phyloP scores from a whole-genome alignment of 208 protist genomes.

The Trypanosomatidae sp. region DNA sequence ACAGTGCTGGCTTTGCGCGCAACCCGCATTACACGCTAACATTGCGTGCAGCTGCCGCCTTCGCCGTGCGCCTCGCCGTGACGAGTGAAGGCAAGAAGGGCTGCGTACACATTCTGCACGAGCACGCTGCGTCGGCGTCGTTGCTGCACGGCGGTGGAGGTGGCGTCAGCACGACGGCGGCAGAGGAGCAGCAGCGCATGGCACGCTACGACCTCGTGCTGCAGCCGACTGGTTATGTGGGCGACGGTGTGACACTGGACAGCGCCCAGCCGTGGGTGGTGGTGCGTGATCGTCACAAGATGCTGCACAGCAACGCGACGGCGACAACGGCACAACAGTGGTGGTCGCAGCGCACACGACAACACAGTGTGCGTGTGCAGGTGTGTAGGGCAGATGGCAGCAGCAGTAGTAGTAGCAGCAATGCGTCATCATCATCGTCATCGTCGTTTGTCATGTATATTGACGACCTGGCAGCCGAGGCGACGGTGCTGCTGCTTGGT shows the following conservation, averaged over 20 bases:
- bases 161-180: background rate
- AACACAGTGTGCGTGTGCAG: too few species aligned
- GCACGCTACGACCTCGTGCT: conserved; percentile 27
- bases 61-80: conserved; percentile 39
- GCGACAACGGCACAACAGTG: too few species aligned
- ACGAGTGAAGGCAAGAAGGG: conserved; percentile 9
- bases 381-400: too few species aligned
- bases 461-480: too few species aligned
- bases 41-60: conserved; percentile 28
- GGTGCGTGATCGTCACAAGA: too few species aligned
- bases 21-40: conserved; percentile 57
- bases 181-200: conserved; percentile 7
- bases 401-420: too few species aligned
- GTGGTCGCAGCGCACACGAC: too few species aligned
- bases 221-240: conserved; percentile 33
- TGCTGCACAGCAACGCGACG: too few species aligned
- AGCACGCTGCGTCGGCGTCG: conserved; percentile 18
- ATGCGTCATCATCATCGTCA: too few species aligned
- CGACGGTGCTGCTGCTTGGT: too few species aligned
- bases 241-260: conserved; percentile 45
- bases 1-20: conserved; percentile 49
- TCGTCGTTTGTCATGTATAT: too few species aligned
- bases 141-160: conserved; percentile 10
- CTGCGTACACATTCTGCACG: conserved; percentile 22
- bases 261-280: too few species aligned